A percentile compares a stretch with the other conserved stretches of the same genome.
Evolutionary conservation across 441 rosid species (phyloP).

Genomic region (Euphorbia celastroides): DNA sequence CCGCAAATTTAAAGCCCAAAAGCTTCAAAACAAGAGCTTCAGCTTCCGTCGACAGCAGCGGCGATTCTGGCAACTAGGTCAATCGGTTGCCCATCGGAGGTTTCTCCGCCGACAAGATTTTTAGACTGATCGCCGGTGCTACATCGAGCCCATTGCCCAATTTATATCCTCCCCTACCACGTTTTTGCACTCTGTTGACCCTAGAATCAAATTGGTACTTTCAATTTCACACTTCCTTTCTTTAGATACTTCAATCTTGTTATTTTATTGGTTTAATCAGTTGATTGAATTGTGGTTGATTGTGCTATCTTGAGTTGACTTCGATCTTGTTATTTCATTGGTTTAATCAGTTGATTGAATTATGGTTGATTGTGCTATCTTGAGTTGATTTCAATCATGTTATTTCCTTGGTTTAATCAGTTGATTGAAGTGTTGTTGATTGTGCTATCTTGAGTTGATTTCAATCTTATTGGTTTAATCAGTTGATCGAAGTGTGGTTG

Average conservation of each 20-base stretch:
- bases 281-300: too few relatives aligned
- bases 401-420: too few relatives aligned
- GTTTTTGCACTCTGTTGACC: constrained; percentile 78
- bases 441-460: too few relatives aligned
- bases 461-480: too few relatives aligned
- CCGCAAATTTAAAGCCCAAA: constrained; percentile 19
- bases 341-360: too few relatives aligned
- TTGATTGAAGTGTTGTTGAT: too few relatives aligned
- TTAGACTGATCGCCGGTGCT: constrained; percentile 64
- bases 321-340: too few relatives aligned
- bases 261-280: too few relatives aligned
- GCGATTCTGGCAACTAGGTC: constrained; percentile 41
- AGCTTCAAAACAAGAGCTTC: constrained; percentile 34
- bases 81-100: constrained; percentile 53
- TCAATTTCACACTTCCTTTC: background rate
- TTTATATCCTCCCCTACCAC: constrained; percentile 78
- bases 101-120: constrained; percentile 65
- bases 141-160: constrained; percentile 85
- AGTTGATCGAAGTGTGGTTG: too few relatives aligned
- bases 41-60: constrained; percentile 41
- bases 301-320: too few relatives aligned
- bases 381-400: too few relatives aligned
- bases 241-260: constrained; percentile 16
- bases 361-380: too few relatives aligned
- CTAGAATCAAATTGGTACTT: constrained; percentile 72